Conservation (phyloP, 768 basidiomycete species). For the Lanmaoa pseudosensibilis region DNA sequence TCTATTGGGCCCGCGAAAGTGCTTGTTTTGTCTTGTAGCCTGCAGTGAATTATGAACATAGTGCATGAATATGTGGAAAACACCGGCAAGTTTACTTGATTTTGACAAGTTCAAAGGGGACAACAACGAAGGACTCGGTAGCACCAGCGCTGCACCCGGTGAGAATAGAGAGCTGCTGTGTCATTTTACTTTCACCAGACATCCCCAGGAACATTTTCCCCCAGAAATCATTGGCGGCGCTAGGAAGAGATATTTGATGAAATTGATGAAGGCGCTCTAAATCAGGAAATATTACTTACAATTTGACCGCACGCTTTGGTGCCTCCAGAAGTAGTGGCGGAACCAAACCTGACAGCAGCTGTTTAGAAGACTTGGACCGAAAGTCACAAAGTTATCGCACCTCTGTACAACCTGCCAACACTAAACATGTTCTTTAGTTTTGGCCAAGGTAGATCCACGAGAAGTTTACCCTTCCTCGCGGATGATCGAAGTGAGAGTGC, state of each 20-base stretch:
- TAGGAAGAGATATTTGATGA: constrained; percentile 22
- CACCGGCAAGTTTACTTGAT: constrained; percentile 56
- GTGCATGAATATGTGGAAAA: not conserved
- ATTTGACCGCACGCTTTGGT: constrained; percentile 97
- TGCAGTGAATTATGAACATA: constrained; percentile 24
- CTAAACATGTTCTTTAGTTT: constrained; percentile 39
- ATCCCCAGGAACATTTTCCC: constrained; percentile 70
- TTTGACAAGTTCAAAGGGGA: constrained; percentile 95
- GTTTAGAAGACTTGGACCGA: not conserved
- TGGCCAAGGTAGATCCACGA: not conserved
- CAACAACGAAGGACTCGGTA: constrained; percentile 92
- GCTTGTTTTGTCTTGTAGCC: constrained; percentile 90
- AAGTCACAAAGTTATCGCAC: constrained; percentile 34
- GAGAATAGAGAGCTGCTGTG: constrained; percentile 78
- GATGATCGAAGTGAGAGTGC: constrained; percentile 80
- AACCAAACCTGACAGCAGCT: constrained; percentile 63
- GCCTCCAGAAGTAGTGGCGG: constrained; percentile 95
- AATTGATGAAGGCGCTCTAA: not conserved
- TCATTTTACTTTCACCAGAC: constrained; percentile 81
- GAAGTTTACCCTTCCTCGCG: constrained; percentile 81
- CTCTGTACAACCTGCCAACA: constrained; percentile 83
- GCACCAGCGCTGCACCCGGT: constrained; percentile 96
- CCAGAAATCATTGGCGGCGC: constrained; percentile 94
- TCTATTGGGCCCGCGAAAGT: constrained; percentile 91
- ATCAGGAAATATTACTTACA: constrained; percentile 46